phyloP scores from a whole-genome alignment of 176 grass and related monocot genomes.

The Raddia guianensis region DNA sequence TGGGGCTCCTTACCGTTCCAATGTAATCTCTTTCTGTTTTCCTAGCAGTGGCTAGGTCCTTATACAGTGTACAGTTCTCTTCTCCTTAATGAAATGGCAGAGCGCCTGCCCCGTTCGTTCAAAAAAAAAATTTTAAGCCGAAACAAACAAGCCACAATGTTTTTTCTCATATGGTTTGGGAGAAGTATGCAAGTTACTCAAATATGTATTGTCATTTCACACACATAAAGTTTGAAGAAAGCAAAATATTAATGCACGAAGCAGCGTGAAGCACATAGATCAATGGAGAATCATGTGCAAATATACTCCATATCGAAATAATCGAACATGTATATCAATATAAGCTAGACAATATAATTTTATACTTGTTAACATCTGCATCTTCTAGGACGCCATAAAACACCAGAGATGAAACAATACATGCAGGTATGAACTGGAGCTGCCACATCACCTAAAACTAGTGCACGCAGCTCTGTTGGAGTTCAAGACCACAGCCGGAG shows the following conservation, averaged over 20 bases:
- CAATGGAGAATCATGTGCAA: not conserved
- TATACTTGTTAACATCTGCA: conserved; percentile 11
- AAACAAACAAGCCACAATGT: no score
- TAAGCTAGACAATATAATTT: not conserved
- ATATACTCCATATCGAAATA: not conserved
- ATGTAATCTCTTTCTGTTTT: no score
- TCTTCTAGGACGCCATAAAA: not conserved
- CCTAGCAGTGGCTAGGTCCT: no score
- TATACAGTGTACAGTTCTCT: no score
- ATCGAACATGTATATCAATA: not conserved
- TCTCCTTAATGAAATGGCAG: no score
- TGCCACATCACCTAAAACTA: not conserved
- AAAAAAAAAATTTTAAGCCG: no score
- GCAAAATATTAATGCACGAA: not conserved
- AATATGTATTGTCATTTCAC: not conserved
- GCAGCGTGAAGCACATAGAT: not conserved
- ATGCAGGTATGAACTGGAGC: not conserved
- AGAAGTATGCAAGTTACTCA: not conserved
- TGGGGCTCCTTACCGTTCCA: no score
- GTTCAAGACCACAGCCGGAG: not conserved
- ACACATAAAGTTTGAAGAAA: not conserved
- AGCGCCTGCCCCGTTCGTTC: no score
- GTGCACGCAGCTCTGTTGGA: not conserved
- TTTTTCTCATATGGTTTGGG: no score
- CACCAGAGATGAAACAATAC: not conserved